phyloP scores from a whole-genome alignment of 2,329 filamentous ascomycete genomes.

The Camillea tinctor region DNA sequence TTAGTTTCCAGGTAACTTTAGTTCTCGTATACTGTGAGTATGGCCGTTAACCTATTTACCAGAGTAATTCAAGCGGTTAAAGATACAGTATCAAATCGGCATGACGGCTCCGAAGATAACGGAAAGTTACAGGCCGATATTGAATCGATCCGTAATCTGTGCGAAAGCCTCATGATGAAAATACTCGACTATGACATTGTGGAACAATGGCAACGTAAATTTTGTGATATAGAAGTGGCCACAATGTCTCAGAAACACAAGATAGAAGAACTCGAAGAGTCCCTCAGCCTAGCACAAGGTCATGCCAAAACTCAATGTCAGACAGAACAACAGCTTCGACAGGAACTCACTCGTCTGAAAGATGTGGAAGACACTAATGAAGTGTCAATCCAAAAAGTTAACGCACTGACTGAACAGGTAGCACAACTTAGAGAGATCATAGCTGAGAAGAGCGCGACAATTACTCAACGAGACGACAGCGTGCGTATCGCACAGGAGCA shows the following conservation, averaged over 20 bases:
- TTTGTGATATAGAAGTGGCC: constrained; percentile 8
- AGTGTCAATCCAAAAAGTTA: constrained; percentile 5
- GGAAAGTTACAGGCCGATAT: constrained; percentile 7
- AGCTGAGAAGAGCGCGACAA: constrained; percentile 13
- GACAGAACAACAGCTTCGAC: constrained; percentile 11
- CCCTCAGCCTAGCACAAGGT: constrained; percentile 10
- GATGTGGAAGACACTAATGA: constrained; percentile 5
- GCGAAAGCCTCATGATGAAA: constrained; percentile 8
- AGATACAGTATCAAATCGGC: neutral
- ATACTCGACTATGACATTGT: constrained; percentile 3
- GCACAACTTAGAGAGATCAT: constrained; percentile 10
- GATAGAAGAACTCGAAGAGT: constrained; percentile 16
- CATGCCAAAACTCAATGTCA: constrained; percentile 8
- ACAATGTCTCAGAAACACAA: constrained; percentile 6
- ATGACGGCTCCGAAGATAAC: neutral
- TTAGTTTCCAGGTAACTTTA: constrained; percentile 15
- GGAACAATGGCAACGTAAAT: constrained; percentile 22
- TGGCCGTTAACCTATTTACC: neutral
- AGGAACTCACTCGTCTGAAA: constrained; percentile 10
- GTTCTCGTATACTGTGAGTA: neutral
- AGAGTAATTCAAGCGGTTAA: neutral
- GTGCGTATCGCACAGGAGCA: constrained; percentile 12
- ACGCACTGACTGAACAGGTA: constrained; percentile 11
- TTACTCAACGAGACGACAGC: constrained; percentile 11
- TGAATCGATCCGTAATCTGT: constrained; percentile 10